phyloP scores from a whole-genome alignment of 352 stramenopile species.

The Pythium scleroteichum region DNA sequence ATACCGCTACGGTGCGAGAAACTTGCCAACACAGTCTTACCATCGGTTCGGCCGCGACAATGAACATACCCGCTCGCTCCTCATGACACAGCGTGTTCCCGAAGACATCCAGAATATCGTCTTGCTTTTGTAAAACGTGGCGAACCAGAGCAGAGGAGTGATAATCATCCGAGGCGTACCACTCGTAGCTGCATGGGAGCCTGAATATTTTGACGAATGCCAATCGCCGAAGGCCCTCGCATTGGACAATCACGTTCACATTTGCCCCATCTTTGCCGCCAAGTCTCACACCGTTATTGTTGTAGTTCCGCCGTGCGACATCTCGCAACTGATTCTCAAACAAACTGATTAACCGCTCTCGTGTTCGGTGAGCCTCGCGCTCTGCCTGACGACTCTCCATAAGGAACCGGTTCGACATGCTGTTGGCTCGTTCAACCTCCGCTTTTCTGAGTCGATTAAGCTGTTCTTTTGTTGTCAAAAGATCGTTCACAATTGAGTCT shows the following conservation, averaged over 20 bases:
- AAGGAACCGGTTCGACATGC: conserved; percentile 51
- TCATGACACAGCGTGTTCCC: conserved; percentile 63
- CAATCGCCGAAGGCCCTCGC: conserved; percentile 58
- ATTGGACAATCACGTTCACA: conserved; percentile 39
- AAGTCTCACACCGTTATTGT: conserved; percentile 15
- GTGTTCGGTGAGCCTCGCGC: conserved; percentile 47
- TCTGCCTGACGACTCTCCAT: conserved; percentile 58
- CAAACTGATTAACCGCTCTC: conserved; percentile 46
- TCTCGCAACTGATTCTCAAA: conserved; percentile 55
- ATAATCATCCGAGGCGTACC: conserved; percentile 57
- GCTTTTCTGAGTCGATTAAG: conserved; percentile 50
- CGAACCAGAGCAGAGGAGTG: conserved; percentile 41
- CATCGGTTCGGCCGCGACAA: conserved; percentile 60
- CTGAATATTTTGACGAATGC: conserved; percentile 68
- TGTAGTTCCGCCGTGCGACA: conserved; percentile 34
- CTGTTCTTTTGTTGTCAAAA: conserved; percentile 41
- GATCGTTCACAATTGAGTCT: conserved; percentile 58
- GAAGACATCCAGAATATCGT: conserved; percentile 64
- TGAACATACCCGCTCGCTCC: conserved; percentile 68
- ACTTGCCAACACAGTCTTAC: conserved; percentile 33
- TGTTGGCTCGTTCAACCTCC: conserved; percentile 47
- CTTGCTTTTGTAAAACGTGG: conserved; percentile 45
- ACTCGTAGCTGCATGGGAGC: conserved; percentile 49
- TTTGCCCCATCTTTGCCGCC: conserved; percentile 7
- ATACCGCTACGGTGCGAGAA: no score